phyloP scores from a whole-genome alignment of 2,329 filamentous ascomycete species.

The Dothistroma septosporum region DNA sequence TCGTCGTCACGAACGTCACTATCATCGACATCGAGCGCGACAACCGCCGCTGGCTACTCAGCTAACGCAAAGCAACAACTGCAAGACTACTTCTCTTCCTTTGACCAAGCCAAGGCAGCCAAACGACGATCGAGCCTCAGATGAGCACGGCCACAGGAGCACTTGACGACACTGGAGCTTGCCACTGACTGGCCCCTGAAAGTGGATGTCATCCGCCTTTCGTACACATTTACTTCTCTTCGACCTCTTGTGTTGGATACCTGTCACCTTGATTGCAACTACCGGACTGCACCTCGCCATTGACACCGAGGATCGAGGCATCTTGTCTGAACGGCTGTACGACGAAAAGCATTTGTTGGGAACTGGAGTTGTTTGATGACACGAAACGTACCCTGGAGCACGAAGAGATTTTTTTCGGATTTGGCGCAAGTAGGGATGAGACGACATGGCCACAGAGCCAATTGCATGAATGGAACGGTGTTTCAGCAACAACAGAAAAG shows the following conservation, averaged over 20 bases:
- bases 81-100: conserved; percentile 80
- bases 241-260: conserved; percentile 2
- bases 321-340: conserved; percentile 18
- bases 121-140: conserved; percentile 40
- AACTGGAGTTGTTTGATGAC: conserved; percentile 13
- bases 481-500: conserved; percentile 1
- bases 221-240: not conserved
- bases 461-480: conserved; percentile 8
- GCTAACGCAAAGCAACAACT: conserved; percentile 76
- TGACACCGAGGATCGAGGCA: conserved; percentile 8
- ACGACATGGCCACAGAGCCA: conserved; percentile 20
- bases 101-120: conserved; percentile 72
- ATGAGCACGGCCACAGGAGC: conserved; percentile 10
- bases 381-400: conserved; percentile 11
- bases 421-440: not conserved
- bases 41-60: conserved; percentile 53
- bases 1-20: conserved; percentile 83
- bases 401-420: conserved; percentile 3
- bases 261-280: conserved; percentile 4
- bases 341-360: conserved; percentile 24
- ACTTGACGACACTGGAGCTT: not conserved
- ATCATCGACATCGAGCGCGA: conserved; percentile 53
- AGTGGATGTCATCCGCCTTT: not conserved
- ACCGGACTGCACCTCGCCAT: conserved; percentile 10
- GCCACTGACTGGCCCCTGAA: not conserved